Evolutionary conservation across 352 stramenopile species (phyloP), one percentile per base, ranked within the genome.

Genomic region (Pythium apleroticum): DNA sequence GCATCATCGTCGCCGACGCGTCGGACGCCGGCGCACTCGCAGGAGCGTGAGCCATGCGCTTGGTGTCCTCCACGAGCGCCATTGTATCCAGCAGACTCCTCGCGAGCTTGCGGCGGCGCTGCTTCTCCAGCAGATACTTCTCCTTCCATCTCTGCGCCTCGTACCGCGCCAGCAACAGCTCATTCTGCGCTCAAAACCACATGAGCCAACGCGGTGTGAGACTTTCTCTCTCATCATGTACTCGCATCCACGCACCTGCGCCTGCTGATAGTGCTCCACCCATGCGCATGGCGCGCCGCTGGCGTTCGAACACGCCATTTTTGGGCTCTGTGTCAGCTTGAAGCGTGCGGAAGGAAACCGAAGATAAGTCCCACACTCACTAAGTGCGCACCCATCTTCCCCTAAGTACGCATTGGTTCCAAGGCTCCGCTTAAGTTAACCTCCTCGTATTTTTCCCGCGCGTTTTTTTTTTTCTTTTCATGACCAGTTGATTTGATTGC

Each of bases 81-180:
- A 91, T 80, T n/a, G 80, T 73, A 56, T 93, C 78, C 60, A 93
- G 56, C 46, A 95, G 70, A 31, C 78, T 82, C 33, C 77, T 84
- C 28, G 81, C 77, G 35, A 89, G 78, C 59, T 80, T 78, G 54
- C 88, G 84, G 5, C 86, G 82, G 4, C 82, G 77, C 60, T 80
- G 71, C 53, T 84, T 88, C 77, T 93, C 86, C 8, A 78, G 69
- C n/a, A 77, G 4, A 54, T 84, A 95, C 77, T 95, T 92, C 45
- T 90, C 80, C 59, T 88, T 91, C 86, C 86, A 95, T 59, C 81
- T 82, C 46, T 77, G 60, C 15, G 86, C 73, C 66, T 95, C 86
- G 56, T 90, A 89, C 63, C 75, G 72, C 17, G 78, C 80, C 60
- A 91, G 63, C 57, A 72, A 74, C 43, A 91, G 68, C 62, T 84